A percentile compares a stretch with the other conserved stretches of the same genome.
These are phyloP conservation scores for Vigna angularis DNA, from an alignment of 306 rosid genomes.

Conservation along the genomic window DNA sequence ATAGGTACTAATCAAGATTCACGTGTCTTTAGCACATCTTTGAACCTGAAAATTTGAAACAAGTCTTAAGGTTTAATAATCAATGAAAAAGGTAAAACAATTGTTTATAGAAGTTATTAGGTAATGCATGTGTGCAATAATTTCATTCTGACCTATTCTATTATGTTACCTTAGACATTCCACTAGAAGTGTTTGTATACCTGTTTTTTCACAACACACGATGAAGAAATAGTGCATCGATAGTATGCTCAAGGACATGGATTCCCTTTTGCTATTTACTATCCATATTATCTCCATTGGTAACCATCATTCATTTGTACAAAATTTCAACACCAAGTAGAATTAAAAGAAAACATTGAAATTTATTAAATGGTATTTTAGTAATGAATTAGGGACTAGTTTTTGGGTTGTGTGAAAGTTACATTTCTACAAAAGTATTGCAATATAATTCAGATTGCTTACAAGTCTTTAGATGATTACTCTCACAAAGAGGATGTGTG, in stretches of 20 bases:
- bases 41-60: slow-evolving; percentile 62
- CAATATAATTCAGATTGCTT: too few species aligned
- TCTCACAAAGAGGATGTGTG: too few species aligned
- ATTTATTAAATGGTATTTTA: not conserved
- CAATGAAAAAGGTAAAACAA: not conserved
- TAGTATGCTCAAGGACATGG: slow-evolving; percentile 86
- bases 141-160: not conserved
- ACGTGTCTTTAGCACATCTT: slow-evolving; percentile 71
- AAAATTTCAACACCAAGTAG: not conserved
- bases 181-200: slow-evolving; percentile 34
- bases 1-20: slow-evolving; percentile 74
- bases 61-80: not conserved
- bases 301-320: slow-evolving; percentile 81
- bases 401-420: too few species aligned
- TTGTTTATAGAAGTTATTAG: too few species aligned
- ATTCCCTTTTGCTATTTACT: slow-evolving; percentile 83
- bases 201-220: slow-evolving; percentile 85
- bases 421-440: too few species aligned
- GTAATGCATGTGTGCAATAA: too few species aligned
- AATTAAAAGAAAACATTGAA: not conserved
- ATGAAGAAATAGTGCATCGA: slow-evolving; percentile 69
- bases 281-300: slow-evolving; percentile 93
- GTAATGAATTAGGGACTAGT: too few species aligned
- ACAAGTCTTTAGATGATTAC: too few species aligned
- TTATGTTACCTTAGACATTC: not conserved